Percentiles rank a stretch among this genome's conserved stretches.
These are phyloP conservation scores for Gossypium sturtianum DNA, from an alignment of 345 rosid genomes.

Conservation along the genomic window DNA sequence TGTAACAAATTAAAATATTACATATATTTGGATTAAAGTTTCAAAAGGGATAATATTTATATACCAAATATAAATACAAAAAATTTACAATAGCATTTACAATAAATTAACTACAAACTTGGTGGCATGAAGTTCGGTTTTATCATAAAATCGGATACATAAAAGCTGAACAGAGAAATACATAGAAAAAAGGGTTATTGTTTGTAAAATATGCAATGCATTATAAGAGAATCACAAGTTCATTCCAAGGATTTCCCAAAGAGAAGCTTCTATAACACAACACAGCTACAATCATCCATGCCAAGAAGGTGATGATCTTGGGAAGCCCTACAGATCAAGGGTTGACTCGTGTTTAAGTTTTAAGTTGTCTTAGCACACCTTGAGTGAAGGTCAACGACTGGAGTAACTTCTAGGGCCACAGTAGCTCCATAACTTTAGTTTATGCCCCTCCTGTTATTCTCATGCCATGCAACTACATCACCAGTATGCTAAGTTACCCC, in stretches of 20 bases:
- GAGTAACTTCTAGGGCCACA: neutral
- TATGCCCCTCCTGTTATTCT: constrained; percentile 24
- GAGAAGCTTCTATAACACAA: neutral
- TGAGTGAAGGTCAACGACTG: neutral
- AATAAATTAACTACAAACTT: no score
- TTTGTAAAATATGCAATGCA: neutral
- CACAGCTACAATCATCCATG: neutral
- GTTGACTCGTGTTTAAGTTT: neutral
- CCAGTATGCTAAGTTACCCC: constrained; percentile 63
- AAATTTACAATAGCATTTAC: no score
- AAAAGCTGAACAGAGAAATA: no score
- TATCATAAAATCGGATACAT: no score
- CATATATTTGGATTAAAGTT: no score
- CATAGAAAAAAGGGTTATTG: no score
- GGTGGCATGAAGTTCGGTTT: no score
- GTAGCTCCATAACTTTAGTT: neutral
- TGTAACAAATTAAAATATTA: no score
- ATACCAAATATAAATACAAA: no score
- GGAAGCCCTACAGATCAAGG: neutral
- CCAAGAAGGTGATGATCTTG: neutral
- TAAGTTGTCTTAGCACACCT: neutral
- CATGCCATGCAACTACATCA: constrained; percentile 73
- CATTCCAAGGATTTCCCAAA: neutral
- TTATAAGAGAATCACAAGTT: neutral
- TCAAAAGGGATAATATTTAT: no score